Evolutionary conservation across 805 yeast species (phyloP).

Genomic region (Isabelozyma rhagii): DNA sequence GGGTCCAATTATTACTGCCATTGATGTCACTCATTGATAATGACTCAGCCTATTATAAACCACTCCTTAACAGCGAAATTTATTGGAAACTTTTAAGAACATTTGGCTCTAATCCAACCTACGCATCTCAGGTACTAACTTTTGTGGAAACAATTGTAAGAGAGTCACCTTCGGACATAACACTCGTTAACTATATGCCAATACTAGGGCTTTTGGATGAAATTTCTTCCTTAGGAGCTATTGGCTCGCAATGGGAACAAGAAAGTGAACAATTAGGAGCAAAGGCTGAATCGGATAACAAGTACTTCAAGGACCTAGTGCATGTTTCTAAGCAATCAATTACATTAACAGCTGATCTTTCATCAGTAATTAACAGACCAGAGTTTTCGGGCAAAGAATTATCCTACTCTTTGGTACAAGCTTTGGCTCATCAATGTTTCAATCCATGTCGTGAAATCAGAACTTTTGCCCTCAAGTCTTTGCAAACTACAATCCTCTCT

Average conservation of each 20-base stretch:
- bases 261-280: conserved; percentile 51
- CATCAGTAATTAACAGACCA: conserved; percentile 29
- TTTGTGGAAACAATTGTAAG: conserved; percentile 44
- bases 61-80: conserved; percentile 31
- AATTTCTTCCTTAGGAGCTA: conserved; percentile 75
- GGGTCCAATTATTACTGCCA: conserved; percentile 43
- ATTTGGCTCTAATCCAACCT: conserved; percentile 43
- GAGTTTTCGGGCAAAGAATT: conserved; percentile 33
- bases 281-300: conserved; percentile 32
- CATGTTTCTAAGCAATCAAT: conserved; percentile 61
- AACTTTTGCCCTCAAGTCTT: conserved; percentile 55
- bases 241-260: conserved; percentile 75
- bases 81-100: conserved; percentile 56
- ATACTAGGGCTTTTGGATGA: conserved; percentile 73
- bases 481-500: conserved; percentile 54
- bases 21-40: conserved; percentile 47
- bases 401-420: conserved; percentile 68
- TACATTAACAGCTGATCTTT: conserved; percentile 52
- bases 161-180: conserved; percentile 32
- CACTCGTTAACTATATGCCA: conserved; percentile 55
- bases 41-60: conserved; percentile 41
- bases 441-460: conserved; percentile 83
- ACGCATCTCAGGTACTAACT: conserved; percentile 42
- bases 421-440: conserved; percentile 83
- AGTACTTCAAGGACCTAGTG: conserved; percentile 50